Conservation (phyloP, 2,329 filamentous ascomycete species). For the Penicillium occitanis region DNA sequence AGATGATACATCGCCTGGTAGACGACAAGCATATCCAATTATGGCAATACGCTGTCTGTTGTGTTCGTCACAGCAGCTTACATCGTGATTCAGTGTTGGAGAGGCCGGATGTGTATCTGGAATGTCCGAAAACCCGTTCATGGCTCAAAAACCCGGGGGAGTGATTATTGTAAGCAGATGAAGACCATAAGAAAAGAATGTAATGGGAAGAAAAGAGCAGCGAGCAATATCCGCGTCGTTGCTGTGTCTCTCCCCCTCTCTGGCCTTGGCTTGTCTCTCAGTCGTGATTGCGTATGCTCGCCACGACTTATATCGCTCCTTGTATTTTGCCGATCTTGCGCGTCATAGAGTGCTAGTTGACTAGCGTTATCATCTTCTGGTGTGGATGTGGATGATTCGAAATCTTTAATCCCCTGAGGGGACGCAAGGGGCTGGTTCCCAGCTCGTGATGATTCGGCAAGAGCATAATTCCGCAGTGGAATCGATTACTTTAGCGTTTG, state of each 20-base stretch:
- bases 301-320: slow-evolving; percentile 6
- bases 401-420: background rate
- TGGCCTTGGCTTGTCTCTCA: background rate
- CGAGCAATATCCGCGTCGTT: background rate
- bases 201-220: background rate
- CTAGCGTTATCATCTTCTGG: background rate
- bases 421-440: slow-evolving; percentile 9
- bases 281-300: background rate
- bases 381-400: background rate
- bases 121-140: slow-evolving; percentile 14
- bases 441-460: slow-evolving; percentile 7
- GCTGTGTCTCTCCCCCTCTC: background rate
- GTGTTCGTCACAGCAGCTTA: background rate
- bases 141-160: background rate
- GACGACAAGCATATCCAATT: slow-evolving; percentile 22
- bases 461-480: background rate
- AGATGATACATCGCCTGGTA: slow-evolving; percentile 20
- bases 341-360: background rate
- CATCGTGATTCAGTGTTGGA: slow-evolving; percentile 24
- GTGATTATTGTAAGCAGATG: background rate
- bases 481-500: background rate
- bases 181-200: slow-evolving; percentile 8
- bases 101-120: background rate
- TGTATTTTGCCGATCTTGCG: slow-evolving; percentile 2
- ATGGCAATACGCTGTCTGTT: slow-evolving; percentile 17